Base-by-base conservation (phyloP, 306 rosid genomes). In the Geum urbanum region DNA sequence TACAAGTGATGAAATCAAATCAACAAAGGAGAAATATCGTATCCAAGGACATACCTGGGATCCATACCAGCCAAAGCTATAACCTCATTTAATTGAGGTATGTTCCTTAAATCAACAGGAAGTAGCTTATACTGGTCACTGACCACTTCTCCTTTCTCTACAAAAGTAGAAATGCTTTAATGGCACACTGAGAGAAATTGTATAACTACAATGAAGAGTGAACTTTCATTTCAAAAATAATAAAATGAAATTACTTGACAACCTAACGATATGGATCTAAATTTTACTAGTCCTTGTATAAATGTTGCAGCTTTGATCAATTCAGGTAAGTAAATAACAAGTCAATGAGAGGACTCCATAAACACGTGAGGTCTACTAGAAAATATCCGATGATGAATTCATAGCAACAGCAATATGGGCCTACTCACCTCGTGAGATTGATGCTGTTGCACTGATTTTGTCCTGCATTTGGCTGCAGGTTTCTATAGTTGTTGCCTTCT, bases 121-220 rank as follows among this genome's bases (percentile, higher is more conserved):
- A 95, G 90, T 60, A 91, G 84, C 79, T 89, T 95, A 71, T 95
- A 95, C 63, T 87, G 89, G 67, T 87, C 96, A 53, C 97, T 76
- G 71, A 81, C 53, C 71, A 90, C 96, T 85, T 95, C 96, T 73
- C 98, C 99, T 77, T 79, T 89, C 76, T 91, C 99, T 95, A 85
- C 73, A 86, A 72, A 57, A 76, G 65, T 46, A 84, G 68, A 71
- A 55, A 55, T 45, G 49, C 66, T 18, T 46, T 39, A 70, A 19
- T 56, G 50, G 54, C 39, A 67, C 44, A 43, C 37, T 19, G 7
- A 55, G 32, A 61, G 39, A 53, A 39, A 18, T 22, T 65, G 56
- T 58, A 11, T 18, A 20, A 5, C 72, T 14, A 8, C 16, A 52
- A 63, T 22, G 53, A 51, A 14, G 19, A 7, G 5, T 27, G 7